Conservation (phyloP, 306 rosid genomes). For the Gastrolobium villosum region DNA sequence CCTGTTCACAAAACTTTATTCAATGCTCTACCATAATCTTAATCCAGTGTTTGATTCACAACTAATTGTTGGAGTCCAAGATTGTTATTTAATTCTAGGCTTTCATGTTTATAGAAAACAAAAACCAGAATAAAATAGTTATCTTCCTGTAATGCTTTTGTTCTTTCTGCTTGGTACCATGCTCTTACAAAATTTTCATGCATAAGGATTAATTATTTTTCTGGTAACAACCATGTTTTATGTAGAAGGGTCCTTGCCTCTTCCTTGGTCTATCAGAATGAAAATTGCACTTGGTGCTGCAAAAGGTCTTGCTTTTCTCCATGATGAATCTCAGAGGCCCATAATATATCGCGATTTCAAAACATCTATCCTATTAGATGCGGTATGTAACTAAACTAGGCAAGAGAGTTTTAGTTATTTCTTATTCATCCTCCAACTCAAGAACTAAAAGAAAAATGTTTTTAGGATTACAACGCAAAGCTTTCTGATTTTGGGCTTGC, state of each 20-base stretch:
- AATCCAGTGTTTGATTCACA: neutral
- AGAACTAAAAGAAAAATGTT: slow-evolving; percentile 36
- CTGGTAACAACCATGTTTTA: slow-evolving; percentile 59
- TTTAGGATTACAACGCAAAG: slow-evolving; percentile 90
- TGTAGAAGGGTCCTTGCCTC: slow-evolving; percentile 93
- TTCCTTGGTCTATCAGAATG: slow-evolving; percentile 98
- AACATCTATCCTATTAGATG: slow-evolving; percentile 92
- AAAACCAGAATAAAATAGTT: slow-evolving; percentile 14
- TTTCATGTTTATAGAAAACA: neutral
- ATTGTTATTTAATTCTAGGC: neutral
- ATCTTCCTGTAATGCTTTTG: slow-evolving; percentile 32
- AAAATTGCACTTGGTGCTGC: slow-evolving; percentile 98
- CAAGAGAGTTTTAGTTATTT: slow-evolving; percentile 25
- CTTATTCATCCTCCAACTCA: slow-evolving; percentile 34
- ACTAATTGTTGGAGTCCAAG: neutral
- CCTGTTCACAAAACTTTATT: slow-evolving; percentile 9
- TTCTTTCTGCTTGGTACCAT: slow-evolving; percentile 34
- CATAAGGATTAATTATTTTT: slow-evolving; percentile 41
- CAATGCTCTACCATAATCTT: neutral
- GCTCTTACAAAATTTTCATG: slow-evolving; percentile 21
- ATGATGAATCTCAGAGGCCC: slow-evolving; percentile 84
- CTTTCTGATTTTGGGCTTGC: slow-evolving; percentile 99
- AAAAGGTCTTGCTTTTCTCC: slow-evolving; percentile 96
- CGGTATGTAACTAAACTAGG: slow-evolving; percentile 65
- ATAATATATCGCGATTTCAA: slow-evolving; percentile 97